Base-by-base conservation (phyloP, 805 yeast species). In the Candida pseudoglaebosa region DNA sequence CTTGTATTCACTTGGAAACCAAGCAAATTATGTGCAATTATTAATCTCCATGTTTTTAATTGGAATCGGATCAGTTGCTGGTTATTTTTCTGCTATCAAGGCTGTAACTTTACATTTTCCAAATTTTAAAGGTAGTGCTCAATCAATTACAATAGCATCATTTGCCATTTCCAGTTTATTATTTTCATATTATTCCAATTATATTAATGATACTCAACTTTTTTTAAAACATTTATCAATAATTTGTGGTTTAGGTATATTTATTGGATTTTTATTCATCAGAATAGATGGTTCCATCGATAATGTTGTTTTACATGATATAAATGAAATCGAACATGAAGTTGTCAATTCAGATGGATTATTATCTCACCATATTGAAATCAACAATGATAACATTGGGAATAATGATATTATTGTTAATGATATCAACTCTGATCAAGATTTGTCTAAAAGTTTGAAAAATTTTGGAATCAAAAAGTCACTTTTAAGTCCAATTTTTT, bases 71-170 rank as follows among this genome's bases (percentile, higher is more conserved):
- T 56, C 67, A 1, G 56, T 59, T 0, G 45, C 62, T 4, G 63
- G 65, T 3, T 62, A 62, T 38, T 62, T 62, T 37, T 57, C 62
- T 36, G 46, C 62, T 7, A 49, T 62, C 5, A 62, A 61, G 39
- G 67, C 66, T 3, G 65, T 62, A 5, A 53, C 66, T 1, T 38
- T 61, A 5, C 52, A 50, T 38, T 62, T 62, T 34, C 67, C 67
- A 5, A 46, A 48, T 16, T 52, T 36, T 37, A 61, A 59, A 41
- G 64, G 63, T n/a, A 46, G 63, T 1, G 67, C 67, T 5, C 67
- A 62, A 43, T 58, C 64, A 39, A 45, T 62, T 10, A 60, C 67
- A 12, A 62, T 62, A 34, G 63, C 67, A 2, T 56, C 62, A 8
- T 62, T 62, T 50, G 67, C 67, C n/a, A 60, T 62, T 7, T 52